Evolutionary conservation across 2,329 filamentous ascomycete genomes (phyloP).

Genomic region (Rachicladosporium sp.): DNA sequence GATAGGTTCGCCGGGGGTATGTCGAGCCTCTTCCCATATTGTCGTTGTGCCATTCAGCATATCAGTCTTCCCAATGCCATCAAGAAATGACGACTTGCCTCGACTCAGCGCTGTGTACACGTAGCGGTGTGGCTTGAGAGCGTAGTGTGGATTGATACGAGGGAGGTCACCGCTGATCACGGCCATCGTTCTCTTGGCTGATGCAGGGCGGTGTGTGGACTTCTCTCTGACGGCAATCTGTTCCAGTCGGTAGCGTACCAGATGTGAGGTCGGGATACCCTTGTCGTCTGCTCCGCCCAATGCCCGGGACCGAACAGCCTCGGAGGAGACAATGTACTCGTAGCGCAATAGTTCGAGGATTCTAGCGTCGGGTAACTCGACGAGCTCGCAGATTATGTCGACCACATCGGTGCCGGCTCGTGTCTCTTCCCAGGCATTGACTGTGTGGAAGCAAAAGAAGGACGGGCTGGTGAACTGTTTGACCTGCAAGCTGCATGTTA

Average conservation of each 20-base stretch:
- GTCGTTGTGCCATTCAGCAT: constrained; percentile 38
- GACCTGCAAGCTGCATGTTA: constrained; percentile 25
- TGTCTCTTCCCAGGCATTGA: constrained; percentile 62
- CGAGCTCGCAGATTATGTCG: constrained; percentile 53
- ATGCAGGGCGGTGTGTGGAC: constrained; percentile 12
- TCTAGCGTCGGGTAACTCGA: constrained; percentile 52
- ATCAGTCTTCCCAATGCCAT: constrained; percentile 56
- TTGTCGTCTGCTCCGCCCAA: constrained; percentile 27
- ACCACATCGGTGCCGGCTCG: constrained; percentile 23
- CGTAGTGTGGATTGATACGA: constrained; percentile 48
- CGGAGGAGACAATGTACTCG: constrained; percentile 50
- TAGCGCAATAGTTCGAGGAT: constrained; percentile 59
- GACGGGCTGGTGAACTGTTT: constrained; percentile 55
- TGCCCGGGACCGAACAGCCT: constrained; percentile 30
- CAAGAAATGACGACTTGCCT: constrained; percentile 48
- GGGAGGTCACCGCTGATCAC: constrained; percentile 46
- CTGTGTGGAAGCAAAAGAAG: constrained; percentile 67
- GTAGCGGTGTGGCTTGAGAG: constrained; percentile 45
- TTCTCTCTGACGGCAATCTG: constrained; percentile 1
- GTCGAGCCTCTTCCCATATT: constrained; percentile 47
- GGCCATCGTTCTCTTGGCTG: not conserved
- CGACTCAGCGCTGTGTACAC: constrained; percentile 47
- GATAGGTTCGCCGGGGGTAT: constrained; percentile 58
- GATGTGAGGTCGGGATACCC: constrained; percentile 14
- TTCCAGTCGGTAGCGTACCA: constrained; percentile 8